Evolutionary conservation across 257 asterid genomes (phyloP), one percentile per base, ranked within the genome.

Genomic region (Solanum pimpinellifolium): DNA sequence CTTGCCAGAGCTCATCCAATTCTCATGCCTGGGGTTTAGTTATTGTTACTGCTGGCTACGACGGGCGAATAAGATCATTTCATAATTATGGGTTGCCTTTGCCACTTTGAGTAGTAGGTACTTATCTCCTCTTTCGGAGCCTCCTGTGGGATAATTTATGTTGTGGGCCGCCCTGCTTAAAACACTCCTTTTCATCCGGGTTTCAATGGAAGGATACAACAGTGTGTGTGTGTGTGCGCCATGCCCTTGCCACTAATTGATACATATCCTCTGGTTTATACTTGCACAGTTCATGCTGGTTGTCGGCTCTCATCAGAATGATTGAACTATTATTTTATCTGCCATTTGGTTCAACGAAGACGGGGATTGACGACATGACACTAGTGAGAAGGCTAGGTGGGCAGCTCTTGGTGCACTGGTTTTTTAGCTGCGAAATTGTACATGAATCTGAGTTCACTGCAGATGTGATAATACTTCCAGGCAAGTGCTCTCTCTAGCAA

Each of bases 61-160:
- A 95, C 85, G 99, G 99, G 47, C 92, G 96, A 88, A 96, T 96
- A 20, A 93, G 95, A 86, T 94, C 98, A 76, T 96, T 93, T 89
- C 98, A 92, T 88, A 96, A 96, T 89, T 96, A 94, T 74, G 99
- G 99, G 14, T 91, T 96, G 90, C 98, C 99, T 10, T 90, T 92
- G 62, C 93, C 93, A 70, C 90, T 92, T 73, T 95, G 92, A 92
- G 83, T 80, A 80, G 41, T 39, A 85, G 68, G 62, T 44, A 29
- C 33, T 27, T 87, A 42, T 85, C 86, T 70, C 89, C 66, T 74
- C 72, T 10, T 49, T 66, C 42, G 85, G 75, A 73, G 74, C 85
- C 29, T 69, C 56, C 72, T n/a, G 80, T 85, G 31, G 52, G 69
- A 49, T 20, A 80, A 25, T 85, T 66, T 44, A 66, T 49, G 27